These are phyloP conservation scores for Dactylella cylindrospora DNA, from an alignment of 2,329 filamentous ascomycete genomes.

Conservation along the genomic window DNA sequence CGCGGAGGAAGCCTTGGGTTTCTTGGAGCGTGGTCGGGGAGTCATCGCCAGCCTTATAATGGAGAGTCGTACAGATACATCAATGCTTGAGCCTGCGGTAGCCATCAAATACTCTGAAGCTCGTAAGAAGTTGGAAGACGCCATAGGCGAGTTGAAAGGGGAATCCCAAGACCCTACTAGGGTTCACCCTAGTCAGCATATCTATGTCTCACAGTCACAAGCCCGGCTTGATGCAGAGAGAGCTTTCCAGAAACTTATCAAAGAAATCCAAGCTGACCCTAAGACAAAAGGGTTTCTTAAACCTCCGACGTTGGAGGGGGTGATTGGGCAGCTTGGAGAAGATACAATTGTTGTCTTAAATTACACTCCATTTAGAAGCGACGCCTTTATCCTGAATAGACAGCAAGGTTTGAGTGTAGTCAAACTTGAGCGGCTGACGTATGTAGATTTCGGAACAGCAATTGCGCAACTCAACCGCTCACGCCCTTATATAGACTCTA, in stretches of 20 bases:
- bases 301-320: no score
- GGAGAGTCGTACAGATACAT: slow-evolving; percentile 45
- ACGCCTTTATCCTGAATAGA: slow-evolving; percentile 50
- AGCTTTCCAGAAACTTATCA: slow-evolving; percentile 7
- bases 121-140: background rate
- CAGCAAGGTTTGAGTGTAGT: no score
- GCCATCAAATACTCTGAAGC: slow-evolving; percentile 19
- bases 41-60: slow-evolving; percentile 46
- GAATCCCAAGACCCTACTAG: no score
- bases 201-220: no score
- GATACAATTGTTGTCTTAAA: slow-evolving; percentile 51
- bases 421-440: no score
- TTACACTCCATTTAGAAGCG: slow-evolving; percentile 49
- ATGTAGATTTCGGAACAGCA: slow-evolving; percentile 40
- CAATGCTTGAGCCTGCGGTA: slow-evolving; percentile 23
- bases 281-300: no score
- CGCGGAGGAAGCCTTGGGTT: slow-evolving; percentile 42
- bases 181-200: no score
- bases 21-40: slow-evolving; percentile 49
- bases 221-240: slow-evolving; percentile 3
- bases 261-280: slow-evolving; percentile 45
- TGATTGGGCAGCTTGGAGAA: no score
- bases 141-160: background rate
- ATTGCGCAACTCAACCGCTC: slow-evolving; percentile 41
- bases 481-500: slow-evolving; percentile 4